These are phyloP conservation scores for Capronia americana DNA, from an alignment of 2,329 filamentous ascomycete species.

Conservation along the genomic window DNA sequence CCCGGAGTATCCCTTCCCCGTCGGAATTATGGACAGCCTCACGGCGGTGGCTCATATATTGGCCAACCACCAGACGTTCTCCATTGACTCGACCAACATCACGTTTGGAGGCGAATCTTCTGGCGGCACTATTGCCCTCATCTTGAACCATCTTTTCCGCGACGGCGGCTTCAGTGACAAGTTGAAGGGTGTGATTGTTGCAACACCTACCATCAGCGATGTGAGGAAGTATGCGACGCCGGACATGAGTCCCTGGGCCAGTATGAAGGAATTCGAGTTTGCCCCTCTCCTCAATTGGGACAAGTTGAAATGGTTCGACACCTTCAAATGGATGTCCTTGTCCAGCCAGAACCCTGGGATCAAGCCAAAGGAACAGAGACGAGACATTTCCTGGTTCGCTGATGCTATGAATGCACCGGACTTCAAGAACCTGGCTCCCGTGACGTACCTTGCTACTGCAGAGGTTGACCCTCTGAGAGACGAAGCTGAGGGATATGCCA, in stretches of 20 bases:
- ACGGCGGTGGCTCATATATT: constrained; percentile 37
- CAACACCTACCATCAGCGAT: constrained; percentile 39
- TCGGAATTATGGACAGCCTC: constrained; percentile 39
- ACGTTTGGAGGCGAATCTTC: constrained; percentile 39
- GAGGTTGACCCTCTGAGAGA: constrained; percentile 39
- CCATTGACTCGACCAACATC: constrained; percentile 37
- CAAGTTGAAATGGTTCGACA: constrained; percentile 41
- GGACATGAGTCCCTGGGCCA: constrained; percentile 39
- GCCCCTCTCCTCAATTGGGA: constrained; percentile 39
- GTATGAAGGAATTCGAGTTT: constrained; percentile 38
- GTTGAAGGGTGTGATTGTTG: constrained; percentile 38
- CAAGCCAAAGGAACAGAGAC: constrained; percentile 34
- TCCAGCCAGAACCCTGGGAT: constrained; percentile 27
- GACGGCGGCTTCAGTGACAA: constrained; percentile 33
- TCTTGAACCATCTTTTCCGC: constrained; percentile 37
- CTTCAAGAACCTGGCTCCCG: constrained; percentile 36
- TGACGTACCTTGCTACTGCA: constrained; percentile 38
- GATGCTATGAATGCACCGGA: constrained; percentile 39
- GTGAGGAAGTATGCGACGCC: constrained; percentile 38
- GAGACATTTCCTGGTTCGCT: constrained; percentile 38
- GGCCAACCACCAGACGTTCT: constrained; percentile 39
- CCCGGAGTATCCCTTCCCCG: constrained; percentile 39
- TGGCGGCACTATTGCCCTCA: constrained; percentile 38
- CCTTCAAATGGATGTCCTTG: constrained; percentile 40
- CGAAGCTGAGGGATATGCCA: constrained; percentile 40